Evolutionary conservation across 345 rosid species (phyloP), one percentile per base, ranked within the genome.

Genomic region (Heritiera fomes): DNA sequence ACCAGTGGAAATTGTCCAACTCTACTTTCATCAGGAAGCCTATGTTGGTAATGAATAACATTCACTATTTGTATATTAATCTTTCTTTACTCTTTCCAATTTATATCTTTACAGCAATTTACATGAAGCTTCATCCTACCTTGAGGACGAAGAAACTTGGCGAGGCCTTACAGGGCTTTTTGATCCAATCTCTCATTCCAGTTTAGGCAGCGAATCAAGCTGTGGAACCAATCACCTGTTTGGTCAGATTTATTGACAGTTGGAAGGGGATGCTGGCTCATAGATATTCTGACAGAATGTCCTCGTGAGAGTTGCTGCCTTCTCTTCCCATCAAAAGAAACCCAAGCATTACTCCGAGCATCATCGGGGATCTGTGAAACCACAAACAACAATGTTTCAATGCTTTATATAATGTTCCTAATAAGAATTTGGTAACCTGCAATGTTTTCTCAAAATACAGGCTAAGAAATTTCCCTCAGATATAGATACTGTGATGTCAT

Each of bases 321-420:
- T 86, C 99, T 89, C 91, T 91, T 94, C 82, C 99, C 99, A 80
- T 96, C 98, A 67, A 94, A 96, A 18, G 99, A 96, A 81, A 94
- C 98, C 99, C 98, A 96, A n/a, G 95, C 97, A 86, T 92, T 96
- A 80, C 97, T 96, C 82, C 99, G 88, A 75, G 97, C 93, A 80
- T 96, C 94, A 30, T 90, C 90, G 30, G 99, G 97, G 72, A 96
- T 96, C 99, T 96, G 87, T 71, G 78, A 38, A 59, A 60, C 73
- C 20, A 66, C 18, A 70, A 64, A 62, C 45, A 53, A 20, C 28
- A 46, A 66, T 34, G 40, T 0, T 61, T 45, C 38, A 61, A 72
- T 59, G 73, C 43, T 49, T 40, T 41, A 43, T 30, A 15, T 50
- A 17, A 9, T 53, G 28, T 34, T 18, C 45, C 18, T 9, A 53